Base-by-base conservation (phyloP, 352 stramenopile genomes). In the Phytopythium chamaehyphon region DNA sequence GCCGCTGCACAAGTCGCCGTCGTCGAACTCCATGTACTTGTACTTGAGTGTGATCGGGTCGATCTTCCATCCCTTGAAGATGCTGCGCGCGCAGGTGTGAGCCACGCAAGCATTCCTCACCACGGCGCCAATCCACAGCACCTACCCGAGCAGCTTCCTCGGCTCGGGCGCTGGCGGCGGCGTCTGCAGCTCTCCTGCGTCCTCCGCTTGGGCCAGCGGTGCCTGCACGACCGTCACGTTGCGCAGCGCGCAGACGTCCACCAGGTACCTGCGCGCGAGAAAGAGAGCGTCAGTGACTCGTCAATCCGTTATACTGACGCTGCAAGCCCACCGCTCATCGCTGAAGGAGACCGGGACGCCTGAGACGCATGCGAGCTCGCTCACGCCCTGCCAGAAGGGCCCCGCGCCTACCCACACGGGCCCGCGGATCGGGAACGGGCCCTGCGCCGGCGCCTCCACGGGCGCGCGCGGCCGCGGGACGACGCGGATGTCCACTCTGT, bases 21-120 rank as follows among this genome's bases (percentile, higher is more conserved):
- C 82, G 47, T 89, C 76, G 54, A 88, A 93, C 14, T 83, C 52
- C 57, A 86, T 83, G 22, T 88, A 68, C 51, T 93, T 93, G 73
- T 88, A 93, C 28, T 76, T 67, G 33, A 85, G 62, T 18, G 73
- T 78, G 47, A 90, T 86, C 14, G 82, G 82, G 60, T 93, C 82
- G 28, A 93, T 74, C 33, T 81, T 70, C 82, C 82, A 93, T 38
- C 82, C 82, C 12, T 71, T 74, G 50, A 83, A 93, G 47, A 93
- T 83, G 31, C 82, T 91, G 40, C 23, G 3, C 49, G 42, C 18
- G 12, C 40, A 15, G 22, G 19, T 40, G n/a, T 19, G 16, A 42
- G 33, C 1, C 22, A 48, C 31, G 16, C 10, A 50, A 31, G 5
- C 19, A 31, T 16, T n/a, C n/a, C 1, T 15, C n/a, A 57, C 19